Conservation (phyloP, 257 asterid species). For the Pogostemon cablin region DNA sequence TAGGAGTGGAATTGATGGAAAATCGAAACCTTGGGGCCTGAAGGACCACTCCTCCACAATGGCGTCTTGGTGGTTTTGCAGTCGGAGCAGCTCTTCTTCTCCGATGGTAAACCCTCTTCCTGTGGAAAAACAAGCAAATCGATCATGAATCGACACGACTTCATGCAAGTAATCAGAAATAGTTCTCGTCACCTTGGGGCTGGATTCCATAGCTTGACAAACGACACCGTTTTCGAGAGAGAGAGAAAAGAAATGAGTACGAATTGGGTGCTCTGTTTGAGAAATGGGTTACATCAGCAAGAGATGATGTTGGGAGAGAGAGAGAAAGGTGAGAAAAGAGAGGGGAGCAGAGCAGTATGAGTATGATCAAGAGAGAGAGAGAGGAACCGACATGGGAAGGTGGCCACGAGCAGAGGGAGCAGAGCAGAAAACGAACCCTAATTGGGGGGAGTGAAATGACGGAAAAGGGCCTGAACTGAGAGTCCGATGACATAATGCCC, state of each 20-base stretch:
- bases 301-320: neutral
- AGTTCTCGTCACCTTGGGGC: slow-evolving; percentile 40
- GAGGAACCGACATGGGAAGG: slow-evolving; percentile 29
- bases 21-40: slow-evolving; percentile 64
- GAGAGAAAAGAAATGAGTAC: neutral
- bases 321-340: neutral
- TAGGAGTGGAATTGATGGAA: neutral
- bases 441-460: slow-evolving; percentile 43
- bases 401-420: slow-evolving; percentile 10
- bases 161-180: neutral
- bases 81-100: slow-evolving; percentile 48
- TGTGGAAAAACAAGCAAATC: too few relatives aligned
- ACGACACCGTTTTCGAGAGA: neutral
- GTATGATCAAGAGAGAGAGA: slow-evolving; percentile 29
- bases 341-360: neutral
- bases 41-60: slow-evolving; percentile 78
- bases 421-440: slow-evolving; percentile 41
- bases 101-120: neutral
- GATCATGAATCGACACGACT: too few relatives aligned
- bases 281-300: neutral
- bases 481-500: slow-evolving; percentile 32
- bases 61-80: slow-evolving; percentile 79
- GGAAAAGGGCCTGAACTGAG: slow-evolving; percentile 36
- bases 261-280: neutral
- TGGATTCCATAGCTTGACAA: slow-evolving; percentile 39